phyloP scores from a whole-genome alignment of 2,329 filamentous ascomycete species.

The Cercospora sp. region DNA sequence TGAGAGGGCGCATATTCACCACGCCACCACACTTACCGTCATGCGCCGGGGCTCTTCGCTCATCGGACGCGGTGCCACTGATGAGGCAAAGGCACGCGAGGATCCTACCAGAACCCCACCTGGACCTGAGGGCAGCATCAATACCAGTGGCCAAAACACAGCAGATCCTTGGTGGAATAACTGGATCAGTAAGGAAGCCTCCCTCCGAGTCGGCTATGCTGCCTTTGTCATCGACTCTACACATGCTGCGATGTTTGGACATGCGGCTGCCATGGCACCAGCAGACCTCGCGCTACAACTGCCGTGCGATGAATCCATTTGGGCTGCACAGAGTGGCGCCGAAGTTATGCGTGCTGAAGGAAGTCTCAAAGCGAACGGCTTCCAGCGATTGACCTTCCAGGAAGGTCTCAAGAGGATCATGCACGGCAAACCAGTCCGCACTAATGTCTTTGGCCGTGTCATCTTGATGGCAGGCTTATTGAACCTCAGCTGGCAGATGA shows the following conservation, averaged over 20 bases:
- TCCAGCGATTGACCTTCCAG: slow-evolving; percentile 83
- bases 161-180: slow-evolving; percentile 91
- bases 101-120: slow-evolving; percentile 50
- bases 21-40: slow-evolving; percentile 89
- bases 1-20: slow-evolving; percentile 93
- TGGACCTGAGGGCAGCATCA: slow-evolving; percentile 52
- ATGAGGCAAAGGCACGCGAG: slow-evolving; percentile 78
- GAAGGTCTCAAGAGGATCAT: slow-evolving; percentile 89
- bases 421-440: slow-evolving; percentile 79
- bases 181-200: slow-evolving; percentile 94
- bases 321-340: slow-evolving; percentile 83
- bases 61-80: slow-evolving; percentile 79
- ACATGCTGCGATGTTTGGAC: slow-evolving; percentile 96
- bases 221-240: slow-evolving; percentile 95
- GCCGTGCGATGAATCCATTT: slow-evolving; percentile 88
- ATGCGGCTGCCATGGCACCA: slow-evolving; percentile 94
- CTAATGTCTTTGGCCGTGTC: slow-evolving; percentile 89
- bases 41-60: slow-evolving; percentile 93
- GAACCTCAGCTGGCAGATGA: slow-evolving; percentile 97
- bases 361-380: slow-evolving; percentile 74
- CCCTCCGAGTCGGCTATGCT: slow-evolving; percentile 83
- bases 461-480: slow-evolving; percentile 92
- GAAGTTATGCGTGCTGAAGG: slow-evolving; percentile 85
- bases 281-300: slow-evolving; percentile 90
- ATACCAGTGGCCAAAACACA: slow-evolving; percentile 56